Evolutionary conservation across 495 filamentous ascomycete species (phyloP), one percentile per base, ranked within the genome.

Genomic region (Oleoguttula mirabilis): DNA sequence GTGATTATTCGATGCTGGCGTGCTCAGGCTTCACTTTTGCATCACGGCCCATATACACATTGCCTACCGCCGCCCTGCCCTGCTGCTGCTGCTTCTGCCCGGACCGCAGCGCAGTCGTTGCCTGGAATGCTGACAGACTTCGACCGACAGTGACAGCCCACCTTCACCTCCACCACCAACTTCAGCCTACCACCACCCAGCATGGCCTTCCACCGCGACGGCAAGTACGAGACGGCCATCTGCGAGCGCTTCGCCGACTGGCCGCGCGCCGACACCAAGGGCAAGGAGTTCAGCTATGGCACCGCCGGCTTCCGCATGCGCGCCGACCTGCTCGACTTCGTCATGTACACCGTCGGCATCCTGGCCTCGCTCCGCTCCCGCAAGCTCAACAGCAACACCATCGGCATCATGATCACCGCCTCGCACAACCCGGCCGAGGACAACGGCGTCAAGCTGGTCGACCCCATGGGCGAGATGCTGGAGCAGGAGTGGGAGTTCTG

Each of bases 381-480:
- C 57, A 88, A 87, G 59, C 72, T 88, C 37, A 78, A 79, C 55
- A 80, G 85, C 46, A 82, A 88, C 67, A 82, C 82, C 54, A 92
- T 99, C 59, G 90, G 90, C 59, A 76, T 99, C 38, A 96, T 99
- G 90, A 86, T 99, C 60, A 99, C 90, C 50, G 90, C 90, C 24
- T 94, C 85, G 52, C 90, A 99, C 73, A 99, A 99, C 65, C 85
- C 85, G 27, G 84, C 92, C 3, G 79, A 80, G 55, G 90, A 99
- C 64, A 99, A 99, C 66, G 90, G 90, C 39, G 84, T 99, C 52
- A 99, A 99, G 73, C 72, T 99, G 49, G 83, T 99, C 50, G 90
- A 99, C 63, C 90, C 90, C 10, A 82, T 93, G 80, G 79, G 48
- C 28, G 47, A 52, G 19, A 51, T 50, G 39, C 16, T 49, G 31